Evolutionary conservation across 2,329 filamentous ascomycete species (phyloP).

Genomic region (Seiridium unicorne): DNA sequence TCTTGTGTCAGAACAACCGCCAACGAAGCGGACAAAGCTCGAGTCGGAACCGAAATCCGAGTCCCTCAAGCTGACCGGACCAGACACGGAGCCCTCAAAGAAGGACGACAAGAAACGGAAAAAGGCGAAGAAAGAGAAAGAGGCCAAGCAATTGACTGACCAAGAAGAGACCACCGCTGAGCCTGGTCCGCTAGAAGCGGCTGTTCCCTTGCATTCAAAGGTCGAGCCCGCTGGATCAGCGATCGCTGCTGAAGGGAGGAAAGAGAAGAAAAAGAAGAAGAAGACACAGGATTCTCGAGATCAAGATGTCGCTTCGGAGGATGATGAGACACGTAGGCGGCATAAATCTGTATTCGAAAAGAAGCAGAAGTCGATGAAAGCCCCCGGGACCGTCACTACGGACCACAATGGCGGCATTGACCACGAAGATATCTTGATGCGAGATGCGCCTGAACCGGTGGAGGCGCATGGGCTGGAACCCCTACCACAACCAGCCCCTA

Average conservation of each 20-base stretch:
- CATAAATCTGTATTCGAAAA: slow-evolving; percentile 55
- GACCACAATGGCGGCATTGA: slow-evolving; percentile 8
- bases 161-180: background rate
- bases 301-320: slow-evolving; percentile 9
- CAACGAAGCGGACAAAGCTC: slow-evolving; percentile 10
- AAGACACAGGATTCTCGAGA: slow-evolving; percentile 12
- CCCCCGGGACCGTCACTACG: slow-evolving; percentile 35
- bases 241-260: background rate
- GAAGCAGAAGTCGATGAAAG: slow-evolving; percentile 52
- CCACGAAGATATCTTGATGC: slow-evolving; percentile 23
- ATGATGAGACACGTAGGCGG: slow-evolving; percentile 22
- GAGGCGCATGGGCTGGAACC: slow-evolving; percentile 73
- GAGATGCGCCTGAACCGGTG: slow-evolving; percentile 21
- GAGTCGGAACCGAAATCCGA: background rate
- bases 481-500: slow-evolving; percentile 72
- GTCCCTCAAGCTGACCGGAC: background rate
- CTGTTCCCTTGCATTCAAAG: slow-evolving; percentile 8
- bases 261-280: slow-evolving; percentile 34
- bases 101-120: slow-evolving; percentile 31
- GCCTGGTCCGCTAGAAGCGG: slow-evolving; percentile 25
- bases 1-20: slow-evolving; percentile 25
- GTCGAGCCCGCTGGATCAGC: background rate
- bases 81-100: slow-evolving; percentile 18
- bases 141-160: slow-evolving; percentile 16
- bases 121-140: slow-evolving; percentile 30